Percentiles rank a stretch among this genome's conserved stretches.
These are phyloP conservation scores for Capsicum baccatum DNA, from an alignment of 257 asterid genomes.

Conservation along the genomic window DNA sequence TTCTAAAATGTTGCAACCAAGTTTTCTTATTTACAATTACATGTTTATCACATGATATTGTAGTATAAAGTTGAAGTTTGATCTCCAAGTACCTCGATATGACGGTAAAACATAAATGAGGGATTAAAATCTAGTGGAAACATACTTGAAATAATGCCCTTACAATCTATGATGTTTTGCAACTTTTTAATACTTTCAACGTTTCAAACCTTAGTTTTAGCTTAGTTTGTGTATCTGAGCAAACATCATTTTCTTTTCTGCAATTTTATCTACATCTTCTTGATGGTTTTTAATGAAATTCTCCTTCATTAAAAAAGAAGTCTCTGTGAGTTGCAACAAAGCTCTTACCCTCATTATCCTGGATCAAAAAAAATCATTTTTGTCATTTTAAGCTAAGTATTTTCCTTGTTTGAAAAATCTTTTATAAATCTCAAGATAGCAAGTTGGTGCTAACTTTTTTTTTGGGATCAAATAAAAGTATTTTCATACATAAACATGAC, in stretches of 20 bases:
- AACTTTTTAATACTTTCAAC: neutral
- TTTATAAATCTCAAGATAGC: neutral
- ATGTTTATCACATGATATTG: constrained; percentile 2
- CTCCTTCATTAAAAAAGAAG: neutral
- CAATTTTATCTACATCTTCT: neutral
- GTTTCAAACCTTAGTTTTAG: neutral
- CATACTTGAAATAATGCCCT: neutral
- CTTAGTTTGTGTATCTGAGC: neutral
- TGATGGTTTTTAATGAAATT: neutral
- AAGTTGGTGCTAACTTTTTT: neutral
- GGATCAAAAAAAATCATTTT: neutral
- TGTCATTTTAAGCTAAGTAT: neutral
- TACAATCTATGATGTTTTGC: neutral
- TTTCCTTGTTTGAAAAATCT: neutral
- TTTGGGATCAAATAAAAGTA: no score
- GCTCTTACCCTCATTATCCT: constrained; percentile 6
- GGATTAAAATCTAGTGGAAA: neutral
- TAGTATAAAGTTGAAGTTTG: constrained; percentile 11
- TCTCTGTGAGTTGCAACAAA: neutral
- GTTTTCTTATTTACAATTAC: neutral
- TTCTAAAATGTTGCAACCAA: neutral
- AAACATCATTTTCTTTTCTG: neutral
- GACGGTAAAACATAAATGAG: neutral
- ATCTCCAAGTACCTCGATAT: neutral
- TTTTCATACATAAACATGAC: no score